phyloP scores from a whole-genome alignment of 2,329 filamentous ascomycete species.

The Penicillium sp. region DNA sequence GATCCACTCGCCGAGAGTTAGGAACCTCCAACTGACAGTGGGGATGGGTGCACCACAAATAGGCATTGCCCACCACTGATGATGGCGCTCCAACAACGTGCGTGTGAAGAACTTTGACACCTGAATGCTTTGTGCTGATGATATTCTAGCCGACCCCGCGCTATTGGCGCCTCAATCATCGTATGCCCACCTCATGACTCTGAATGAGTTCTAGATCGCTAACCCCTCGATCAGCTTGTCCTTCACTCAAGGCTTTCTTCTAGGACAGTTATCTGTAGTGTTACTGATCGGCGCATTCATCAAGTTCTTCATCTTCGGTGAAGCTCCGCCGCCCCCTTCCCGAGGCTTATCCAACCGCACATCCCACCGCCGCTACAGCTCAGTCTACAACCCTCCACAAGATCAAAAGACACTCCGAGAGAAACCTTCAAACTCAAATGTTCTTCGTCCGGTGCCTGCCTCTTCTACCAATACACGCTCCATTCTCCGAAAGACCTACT shows the following conservation, averaged over 20 bases:
- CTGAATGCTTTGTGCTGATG: conserved; percentile 13
- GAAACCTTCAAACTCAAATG: conserved; percentile 61
- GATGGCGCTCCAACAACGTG: conserved; percentile 35
- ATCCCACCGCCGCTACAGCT: conserved; percentile 73
- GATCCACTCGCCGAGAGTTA: conserved; percentile 16
- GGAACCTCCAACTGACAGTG: conserved; percentile 12
- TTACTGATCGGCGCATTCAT: conserved; percentile 92
- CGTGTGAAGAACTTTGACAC: conserved; percentile 10
- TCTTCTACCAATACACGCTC: conserved; percentile 78
- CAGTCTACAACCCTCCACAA: conserved; percentile 52
- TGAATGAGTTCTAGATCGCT: conserved; percentile 16
- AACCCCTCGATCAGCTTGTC: conserved; percentile 61
- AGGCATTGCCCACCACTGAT: conserved; percentile 25
- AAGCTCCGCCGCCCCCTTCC: conserved; percentile 79
- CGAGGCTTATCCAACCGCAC: conserved; percentile 74
- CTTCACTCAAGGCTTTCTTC: conserved; percentile 89
- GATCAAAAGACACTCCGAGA: conserved; percentile 47
- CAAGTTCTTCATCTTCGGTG: conserved; percentile 99
- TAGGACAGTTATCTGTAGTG: conserved; percentile 91
- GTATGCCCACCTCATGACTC: conserved; percentile 30
- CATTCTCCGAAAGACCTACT: conserved; percentile 95
- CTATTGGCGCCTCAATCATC: conserved; percentile 41
- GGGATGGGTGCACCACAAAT: conserved; percentile 26
- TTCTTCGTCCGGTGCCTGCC: conserved; percentile 70
- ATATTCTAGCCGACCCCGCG: conserved; percentile 28